Conservation (phyloP, 345 rosid species). For the Eucalyptus cladocalyx region DNA sequence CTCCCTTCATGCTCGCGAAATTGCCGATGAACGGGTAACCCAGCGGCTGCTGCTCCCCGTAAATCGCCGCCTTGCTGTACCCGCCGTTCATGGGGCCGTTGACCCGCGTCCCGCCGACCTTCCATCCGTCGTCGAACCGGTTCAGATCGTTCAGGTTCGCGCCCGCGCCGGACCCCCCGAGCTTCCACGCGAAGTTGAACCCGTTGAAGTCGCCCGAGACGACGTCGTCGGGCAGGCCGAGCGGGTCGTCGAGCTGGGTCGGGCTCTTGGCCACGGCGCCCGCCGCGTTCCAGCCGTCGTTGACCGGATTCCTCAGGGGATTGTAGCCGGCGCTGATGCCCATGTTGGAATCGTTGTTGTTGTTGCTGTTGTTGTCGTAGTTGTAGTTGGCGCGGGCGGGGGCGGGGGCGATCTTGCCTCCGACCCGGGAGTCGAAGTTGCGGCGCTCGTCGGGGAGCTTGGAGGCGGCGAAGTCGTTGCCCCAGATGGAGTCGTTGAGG, state of each 20-base stretch:
- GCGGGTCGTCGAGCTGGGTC: background rate
- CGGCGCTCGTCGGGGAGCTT: conserved; percentile 59
- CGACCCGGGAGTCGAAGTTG: conserved; percentile 64
- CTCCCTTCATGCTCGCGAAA: conserved; percentile 8
- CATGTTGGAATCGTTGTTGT: background rate
- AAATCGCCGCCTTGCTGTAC: conserved; percentile 55
- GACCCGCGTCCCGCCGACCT: background rate
- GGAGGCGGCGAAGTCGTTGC: conserved; percentile 24
- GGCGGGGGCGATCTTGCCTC: conserved; percentile 6
- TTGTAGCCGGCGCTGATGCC: background rate
- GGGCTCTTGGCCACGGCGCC: background rate
- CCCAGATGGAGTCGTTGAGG: conserved; percentile 86
- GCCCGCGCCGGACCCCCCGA: background rate
- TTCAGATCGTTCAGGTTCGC: background rate
- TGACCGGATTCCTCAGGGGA: background rate
- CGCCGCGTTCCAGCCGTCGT: background rate
- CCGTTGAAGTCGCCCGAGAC: background rate
- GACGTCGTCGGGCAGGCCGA: background rate
- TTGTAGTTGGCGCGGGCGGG: background rate
- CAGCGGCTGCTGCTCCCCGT: conserved; percentile 24
- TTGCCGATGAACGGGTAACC: background rate
- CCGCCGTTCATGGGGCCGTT: conserved; percentile 42
- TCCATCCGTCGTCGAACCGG: conserved; percentile 13
- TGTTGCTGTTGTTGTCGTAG: background rate
- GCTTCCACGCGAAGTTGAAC: conserved; percentile 14